Evolutionary conservation across 1,139 yeast genomes (phyloP).

Genomic region (Candida sojae): DNA sequence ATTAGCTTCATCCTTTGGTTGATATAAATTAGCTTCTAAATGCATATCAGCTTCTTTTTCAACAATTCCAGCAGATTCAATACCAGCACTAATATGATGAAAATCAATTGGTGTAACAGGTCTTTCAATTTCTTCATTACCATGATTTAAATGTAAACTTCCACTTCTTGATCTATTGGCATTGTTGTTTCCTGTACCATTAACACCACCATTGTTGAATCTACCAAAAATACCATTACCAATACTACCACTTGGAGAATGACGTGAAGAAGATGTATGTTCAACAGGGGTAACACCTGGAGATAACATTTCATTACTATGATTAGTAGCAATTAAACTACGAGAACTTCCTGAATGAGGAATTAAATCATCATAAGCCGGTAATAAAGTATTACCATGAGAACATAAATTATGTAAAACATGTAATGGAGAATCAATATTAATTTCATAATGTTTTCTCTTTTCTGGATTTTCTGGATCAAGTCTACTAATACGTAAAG

Average conservation of each 20-base stretch:
- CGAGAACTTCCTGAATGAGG: constrained; percentile 1
- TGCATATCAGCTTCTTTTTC: constrained; percentile 41
- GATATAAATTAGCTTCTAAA: constrained; percentile 60
- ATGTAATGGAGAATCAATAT: constrained; percentile 89
- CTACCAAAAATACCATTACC: constrained; percentile 6
- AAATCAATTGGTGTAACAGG: constrained; percentile 19
- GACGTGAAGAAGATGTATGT: constrained; percentile 14
- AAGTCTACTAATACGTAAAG: constrained; percentile 69
- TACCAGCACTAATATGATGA: constrained; percentile 30
- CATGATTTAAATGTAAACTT: background rate
- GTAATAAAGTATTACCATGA: constrained; percentile 71
- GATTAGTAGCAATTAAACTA: constrained; percentile 22
- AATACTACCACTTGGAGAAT: constrained; percentile 2
- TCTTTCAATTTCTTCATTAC: background rate
- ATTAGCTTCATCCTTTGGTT: constrained; percentile 43
- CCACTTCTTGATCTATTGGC: constrained; percentile 4
- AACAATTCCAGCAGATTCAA: constrained; percentile 29
- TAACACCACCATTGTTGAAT: background rate
- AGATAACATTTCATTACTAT: constrained; percentile 34
- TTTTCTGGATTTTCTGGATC: constrained; percentile 58
- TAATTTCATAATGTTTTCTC: constrained; percentile 86
- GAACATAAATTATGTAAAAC: constrained; percentile 66
- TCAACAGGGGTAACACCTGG: constrained; percentile 59
- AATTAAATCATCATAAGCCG: constrained; percentile 47
- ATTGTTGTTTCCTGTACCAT: background rate